Base-by-base conservation (phyloP, 129 eudicot genomes). In the Scalesia atractyloides region DNA sequence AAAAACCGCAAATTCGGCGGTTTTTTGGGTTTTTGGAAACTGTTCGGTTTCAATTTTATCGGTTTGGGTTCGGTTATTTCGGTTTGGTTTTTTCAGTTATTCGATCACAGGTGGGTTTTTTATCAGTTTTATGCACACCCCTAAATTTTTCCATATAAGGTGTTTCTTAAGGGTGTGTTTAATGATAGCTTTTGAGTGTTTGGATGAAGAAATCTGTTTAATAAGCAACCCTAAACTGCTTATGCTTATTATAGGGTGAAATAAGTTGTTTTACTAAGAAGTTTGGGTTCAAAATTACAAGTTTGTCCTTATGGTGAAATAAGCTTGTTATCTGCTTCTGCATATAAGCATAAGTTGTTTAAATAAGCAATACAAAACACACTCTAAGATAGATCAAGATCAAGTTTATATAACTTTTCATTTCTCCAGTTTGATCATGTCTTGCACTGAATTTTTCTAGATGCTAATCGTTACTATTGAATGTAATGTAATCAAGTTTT, bases 361-460 rank as follows among this genome's bases (percentile, higher is more conserved):
- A 5, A 0, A 24, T 10, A 58, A 58, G 34, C 34, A 20, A 19
- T 20, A 18, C 19, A 17, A 26, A 59, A 13, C 41, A 26, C 18
- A 9, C 41, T 59, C 10, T 26, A 30, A 26, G 43, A 12, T 59
- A 14, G 10, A 48, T 48, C 52, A 48, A 48, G n/a, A 48, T 12
- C 16, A 48, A 48, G 24, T 52, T 61, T 33, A 1, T 61, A 6
- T 65, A 43, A 65, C 70, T 5, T 43, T 5, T 65, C 50, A 14
- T 61, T 52, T 61, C n/a, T 11, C 11, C 66, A 14, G 15, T 61
- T 62, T 63, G 68, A n/a, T 63, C 30, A 5, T 66, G 26, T 47
- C 14, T 47, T 66, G 0, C 67, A 34, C 37, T 62, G 22, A 62
- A 33, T 3, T 24, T 13, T 47, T 66, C 41, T 66, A 2, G 37